Percentiles rank a stretch among this genome's conserved stretches.
These are phyloP conservation scores for Royoungia palumana DNA, from an alignment of 768 basidiomycete genomes.

Conservation along the genomic window DNA sequence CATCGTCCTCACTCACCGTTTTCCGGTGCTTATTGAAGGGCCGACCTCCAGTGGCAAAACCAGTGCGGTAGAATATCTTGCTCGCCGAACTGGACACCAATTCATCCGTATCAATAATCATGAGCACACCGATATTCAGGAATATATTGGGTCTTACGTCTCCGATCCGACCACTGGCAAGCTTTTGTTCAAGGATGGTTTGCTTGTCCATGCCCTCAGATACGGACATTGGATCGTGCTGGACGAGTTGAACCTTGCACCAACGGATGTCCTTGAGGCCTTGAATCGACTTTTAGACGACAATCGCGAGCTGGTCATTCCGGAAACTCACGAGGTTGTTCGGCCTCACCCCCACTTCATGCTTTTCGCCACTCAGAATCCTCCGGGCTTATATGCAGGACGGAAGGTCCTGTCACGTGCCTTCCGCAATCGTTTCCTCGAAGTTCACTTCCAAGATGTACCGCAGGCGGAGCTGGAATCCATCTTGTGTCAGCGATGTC, in stretches of 20 bases:
- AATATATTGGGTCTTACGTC: conserved; percentile 95
- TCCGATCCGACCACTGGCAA: conserved; percentile 93
- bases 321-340: conserved; percentile 94
- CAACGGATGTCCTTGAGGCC: conserved; percentile 96
- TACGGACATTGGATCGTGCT: conserved; percentile 97
- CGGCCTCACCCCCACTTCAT: conserved; percentile 94
- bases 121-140: conserved; percentile 99
- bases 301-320: conserved; percentile 92
- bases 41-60: conserved; percentile 98
- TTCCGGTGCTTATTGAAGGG: conserved; percentile 95
- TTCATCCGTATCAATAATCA: conserved; percentile 99
- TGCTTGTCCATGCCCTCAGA: conserved; percentile 88
- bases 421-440: conserved; percentile 95
- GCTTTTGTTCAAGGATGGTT: conserved; percentile 89
- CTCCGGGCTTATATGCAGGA: conserved; percentile 92
- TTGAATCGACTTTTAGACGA: conserved; percentile 96
- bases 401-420: conserved; percentile 93
- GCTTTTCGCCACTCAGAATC: conserved; percentile 98
- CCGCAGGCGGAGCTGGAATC: conserved; percentile 91
- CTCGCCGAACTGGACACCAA: conserved; percentile 86
- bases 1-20: conserved; percentile 82
- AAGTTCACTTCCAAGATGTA: conserved; percentile 96
- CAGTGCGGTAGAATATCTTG: conserved; percentile 93
- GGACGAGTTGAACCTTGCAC: conserved; percentile 95
- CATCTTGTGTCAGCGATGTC: conserved; percentile 89